phyloP scores from a whole-genome alignment of 805 yeast genomes.

The Ogataea angusta region DNA sequence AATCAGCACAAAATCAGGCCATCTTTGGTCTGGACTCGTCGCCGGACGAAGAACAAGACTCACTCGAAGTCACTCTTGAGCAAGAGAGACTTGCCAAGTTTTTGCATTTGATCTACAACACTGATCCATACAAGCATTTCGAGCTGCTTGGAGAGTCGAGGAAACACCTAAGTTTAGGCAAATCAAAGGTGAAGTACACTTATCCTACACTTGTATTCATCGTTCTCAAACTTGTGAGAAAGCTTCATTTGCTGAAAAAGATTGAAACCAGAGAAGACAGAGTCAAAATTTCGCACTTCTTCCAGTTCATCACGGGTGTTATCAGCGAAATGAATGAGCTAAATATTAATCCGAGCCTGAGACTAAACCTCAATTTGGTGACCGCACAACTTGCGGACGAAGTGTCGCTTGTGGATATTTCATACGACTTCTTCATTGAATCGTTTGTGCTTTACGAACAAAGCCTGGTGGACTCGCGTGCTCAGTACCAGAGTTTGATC shows the following conservation, averaged over 20 bases:
- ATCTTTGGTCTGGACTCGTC: constrained; percentile 28
- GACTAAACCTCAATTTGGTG: constrained; percentile 53
- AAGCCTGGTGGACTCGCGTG: constrained; percentile 43
- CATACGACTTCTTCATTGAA: constrained; percentile 86
- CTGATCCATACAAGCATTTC: constrained; percentile 44
- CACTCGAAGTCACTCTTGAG: constrained; percentile 38
- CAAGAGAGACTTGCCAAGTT: constrained; percentile 69
- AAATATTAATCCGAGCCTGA: constrained; percentile 29
- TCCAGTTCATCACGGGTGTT: constrained; percentile 69
- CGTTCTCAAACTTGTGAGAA: constrained; percentile 57
- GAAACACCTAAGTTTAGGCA: constrained; percentile 52
- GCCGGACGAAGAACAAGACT: constrained; percentile 26
- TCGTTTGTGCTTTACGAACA: constrained; percentile 83
- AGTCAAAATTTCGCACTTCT: constrained; percentile 35
- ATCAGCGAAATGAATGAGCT: constrained; percentile 60
- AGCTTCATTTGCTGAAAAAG: constrained; percentile 33
- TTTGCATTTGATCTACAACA: constrained; percentile 57
- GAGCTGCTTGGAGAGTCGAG: constrained; percentile 44
- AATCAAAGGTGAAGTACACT: constrained; percentile 55
- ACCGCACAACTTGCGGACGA: constrained; percentile 82
- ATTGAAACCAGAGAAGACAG: constrained; percentile 23
- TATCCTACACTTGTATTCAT: constrained; percentile 73
- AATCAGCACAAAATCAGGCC: constrained; percentile 9
- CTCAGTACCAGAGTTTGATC: constrained; percentile 48
- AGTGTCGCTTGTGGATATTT: constrained; percentile 61